Percentiles rank a stretch among this genome's conserved stretches.
Evolutionary conservation across 495 filamentous ascomycete species (phyloP).

Genomic region (Penicillium taxi): DNA sequence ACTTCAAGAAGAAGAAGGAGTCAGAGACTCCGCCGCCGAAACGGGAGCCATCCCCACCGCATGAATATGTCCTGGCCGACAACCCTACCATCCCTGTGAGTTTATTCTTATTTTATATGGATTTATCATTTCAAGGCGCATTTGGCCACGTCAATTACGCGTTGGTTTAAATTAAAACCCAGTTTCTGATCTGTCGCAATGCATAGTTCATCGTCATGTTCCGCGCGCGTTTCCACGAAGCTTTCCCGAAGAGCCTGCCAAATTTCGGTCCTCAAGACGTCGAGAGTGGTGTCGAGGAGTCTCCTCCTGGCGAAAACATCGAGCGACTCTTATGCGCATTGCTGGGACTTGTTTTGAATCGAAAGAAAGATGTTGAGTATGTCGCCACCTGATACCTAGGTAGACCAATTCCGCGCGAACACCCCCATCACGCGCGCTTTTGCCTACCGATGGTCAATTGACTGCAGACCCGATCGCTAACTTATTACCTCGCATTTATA

Average conservation of each 20-base stretch:
- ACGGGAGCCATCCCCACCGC: conserved; percentile 74
- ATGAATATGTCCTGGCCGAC: conserved; percentile 82
- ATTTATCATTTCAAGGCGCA: no score
- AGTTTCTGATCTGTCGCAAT: conserved; percentile 35
- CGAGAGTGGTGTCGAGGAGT: conserved; percentile 73
- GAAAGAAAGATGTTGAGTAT: conserved; percentile 98
- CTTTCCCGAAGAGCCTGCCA: conserved; percentile 73
- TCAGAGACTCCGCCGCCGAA: conserved; percentile 59
- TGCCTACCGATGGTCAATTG: conserved; percentile 7
- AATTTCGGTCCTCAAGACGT: conserved; percentile 94
- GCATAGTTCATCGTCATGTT: conserved; percentile 95
- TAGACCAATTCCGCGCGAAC: conserved; percentile 11
- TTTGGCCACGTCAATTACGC: conserved; percentile 23
- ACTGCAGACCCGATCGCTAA: conserved; percentile 10
- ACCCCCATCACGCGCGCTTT: conserved; percentile 8
- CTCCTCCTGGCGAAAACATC: conserved; percentile 70
- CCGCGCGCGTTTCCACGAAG: conserved; percentile 82
- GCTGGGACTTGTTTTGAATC: conserved; percentile 78
- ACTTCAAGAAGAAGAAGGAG: conserved; percentile 44
- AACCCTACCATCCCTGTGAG: conserved; percentile 83
- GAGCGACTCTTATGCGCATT: conserved; percentile 86
- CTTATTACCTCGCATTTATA: conserved; percentile 8
- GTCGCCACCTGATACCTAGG: conserved; percentile 35
- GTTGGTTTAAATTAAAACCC: conserved; percentile 21
- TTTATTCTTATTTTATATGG: conserved; percentile 15